A percentile compares a stretch with the other conserved stretches of the same genome.
These are phyloP conservation scores for Eucalyptus dawsonii DNA, from an alignment of 345 rosid genomes.

Conservation along the genomic window DNA sequence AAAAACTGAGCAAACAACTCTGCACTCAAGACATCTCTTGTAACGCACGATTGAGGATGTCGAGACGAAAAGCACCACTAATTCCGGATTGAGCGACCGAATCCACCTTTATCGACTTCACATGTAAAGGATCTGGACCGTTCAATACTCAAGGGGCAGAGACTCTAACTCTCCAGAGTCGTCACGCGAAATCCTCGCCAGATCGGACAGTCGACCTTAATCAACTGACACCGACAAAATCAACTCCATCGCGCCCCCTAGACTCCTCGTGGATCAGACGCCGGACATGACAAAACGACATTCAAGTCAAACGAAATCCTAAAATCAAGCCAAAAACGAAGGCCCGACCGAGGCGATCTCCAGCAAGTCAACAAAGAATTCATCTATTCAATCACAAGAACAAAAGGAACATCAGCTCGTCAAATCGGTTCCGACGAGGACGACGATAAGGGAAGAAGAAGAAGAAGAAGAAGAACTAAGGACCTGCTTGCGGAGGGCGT, in stretches of 20 bases:
- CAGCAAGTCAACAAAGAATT: neutral
- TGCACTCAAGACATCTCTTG: neutral
- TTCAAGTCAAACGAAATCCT: neutral
- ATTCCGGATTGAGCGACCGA: neutral
- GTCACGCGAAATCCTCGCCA: neutral
- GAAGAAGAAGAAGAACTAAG: neutral
- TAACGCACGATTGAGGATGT: neutral
- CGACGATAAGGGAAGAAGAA: neutral
- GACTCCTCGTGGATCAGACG: neutral
- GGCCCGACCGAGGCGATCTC: neutral
- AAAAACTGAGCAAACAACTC: neutral
- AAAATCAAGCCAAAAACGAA: neutral
- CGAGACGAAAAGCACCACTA: neutral
- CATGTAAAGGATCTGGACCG: neutral
- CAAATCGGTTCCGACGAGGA: neutral
- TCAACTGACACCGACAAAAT: neutral
- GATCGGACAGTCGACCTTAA: neutral
- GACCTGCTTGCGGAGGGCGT: conserved; percentile 90
- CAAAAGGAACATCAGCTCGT: neutral
- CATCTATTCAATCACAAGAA: neutral
- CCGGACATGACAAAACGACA: neutral
- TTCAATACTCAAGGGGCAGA: neutral
- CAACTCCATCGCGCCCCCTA: neutral
- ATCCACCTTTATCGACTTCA: neutral
- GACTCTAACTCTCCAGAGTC: neutral